Evolutionary conservation across 768 basidiomycete genomes (phyloP), one percentile per base, ranked within the genome.

Genomic region (Hortiboletus flavorubellus): DNA sequence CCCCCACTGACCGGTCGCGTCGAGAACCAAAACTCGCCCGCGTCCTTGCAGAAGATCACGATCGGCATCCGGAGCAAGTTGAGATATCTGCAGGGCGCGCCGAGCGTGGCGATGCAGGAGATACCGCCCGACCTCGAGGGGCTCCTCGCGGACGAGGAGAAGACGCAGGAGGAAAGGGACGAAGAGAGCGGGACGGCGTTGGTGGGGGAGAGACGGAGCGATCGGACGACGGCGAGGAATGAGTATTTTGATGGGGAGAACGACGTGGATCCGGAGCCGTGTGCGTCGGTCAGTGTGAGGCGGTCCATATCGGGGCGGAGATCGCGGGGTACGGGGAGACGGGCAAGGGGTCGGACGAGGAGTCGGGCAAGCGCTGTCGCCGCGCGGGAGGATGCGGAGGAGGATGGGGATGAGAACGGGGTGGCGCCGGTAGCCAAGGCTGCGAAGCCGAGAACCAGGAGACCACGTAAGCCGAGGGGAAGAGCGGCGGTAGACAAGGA

Each of bases 101-200:
- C 96, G n/a, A 93, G 91, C 67, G 92, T 98, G 10, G 85, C 85
- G 60, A 90, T 98, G 91, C 91, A 93, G 64, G 93, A 98, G 72
- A 91, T 98, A 29, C 96, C 97, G 4, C 95, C 95, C 0, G 89
- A 95, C 63, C 74, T 99, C 15, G 87, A 86, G 58, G 88, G 83
- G 1, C 79, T 91, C 64, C 70, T 95, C 30, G 83, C 79, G 5
- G 84, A 87, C 51, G 91, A 93, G 67, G 85, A 89, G 31, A 73
- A 78, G 51, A 84, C 78, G 31, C 72, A 73, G 15, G 88, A 87
- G 39, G 87, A 90, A 64, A 84, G 79, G 64, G 84, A 83, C 49
- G 89, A 90, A 56, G 91, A 91, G 59, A 73, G 69, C 67, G 84
- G 66, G 73, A 73, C 81, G 9, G 79, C 80, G 3, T 61, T 73